Evolutionary conservation across 176 grass and related monocot genomes (phyloP).

Genomic region (Luzula sylvatica): DNA sequence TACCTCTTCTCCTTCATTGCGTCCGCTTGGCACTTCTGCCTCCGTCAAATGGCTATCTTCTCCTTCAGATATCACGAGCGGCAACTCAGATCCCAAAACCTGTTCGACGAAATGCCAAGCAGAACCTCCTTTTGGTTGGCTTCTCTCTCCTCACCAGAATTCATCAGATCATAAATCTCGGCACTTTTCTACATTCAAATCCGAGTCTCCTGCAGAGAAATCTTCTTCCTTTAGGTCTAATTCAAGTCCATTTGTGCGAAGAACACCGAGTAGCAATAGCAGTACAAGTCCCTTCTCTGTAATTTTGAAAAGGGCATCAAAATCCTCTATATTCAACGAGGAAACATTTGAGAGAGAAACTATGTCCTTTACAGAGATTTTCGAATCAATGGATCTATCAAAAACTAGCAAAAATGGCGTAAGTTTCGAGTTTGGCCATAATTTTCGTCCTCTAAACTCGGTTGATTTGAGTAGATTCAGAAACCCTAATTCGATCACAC

Average conservation of each 20-base stretch:
- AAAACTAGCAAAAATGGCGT: conserved; percentile 23
- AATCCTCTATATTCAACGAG: conserved; percentile 50
- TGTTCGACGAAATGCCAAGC: conserved; percentile 29
- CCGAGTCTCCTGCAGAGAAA: conserved; percentile 26
- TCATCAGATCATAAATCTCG: conserved; percentile 35
- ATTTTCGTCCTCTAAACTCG: conserved; percentile 34
- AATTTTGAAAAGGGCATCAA: conserved; percentile 71
- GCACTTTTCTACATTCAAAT: conserved; percentile 30
- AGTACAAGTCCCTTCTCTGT: conserved; percentile 92
- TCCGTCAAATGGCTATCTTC: conserved; percentile 87
- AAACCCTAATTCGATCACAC: conserved; percentile 27
- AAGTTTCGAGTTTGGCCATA: conserved; percentile 61
- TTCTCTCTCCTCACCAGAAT: conserved; percentile 26
- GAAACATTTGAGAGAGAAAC: conserved; percentile 14
- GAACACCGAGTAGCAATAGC: conserved; percentile 60
- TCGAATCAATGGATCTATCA: conserved; percentile 45
- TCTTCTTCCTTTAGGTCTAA: conserved; percentile 37
- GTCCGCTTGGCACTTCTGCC: conserved; percentile 25
- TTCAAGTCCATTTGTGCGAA: conserved; percentile 22
- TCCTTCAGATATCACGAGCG: conserved; percentile 21
- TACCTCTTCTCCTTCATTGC: conserved; percentile 13
- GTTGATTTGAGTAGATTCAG: conserved; percentile 59
- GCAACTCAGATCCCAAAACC: conserved; percentile 19
- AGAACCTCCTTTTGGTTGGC: conserved; percentile 51
- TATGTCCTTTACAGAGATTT: conserved; percentile 37